Evolutionary conservation across 1,284 basidiomycete genomes (phyloP), one percentile per base, ranked within the genome.

Genomic region (Pseudozyma sp.): DNA sequence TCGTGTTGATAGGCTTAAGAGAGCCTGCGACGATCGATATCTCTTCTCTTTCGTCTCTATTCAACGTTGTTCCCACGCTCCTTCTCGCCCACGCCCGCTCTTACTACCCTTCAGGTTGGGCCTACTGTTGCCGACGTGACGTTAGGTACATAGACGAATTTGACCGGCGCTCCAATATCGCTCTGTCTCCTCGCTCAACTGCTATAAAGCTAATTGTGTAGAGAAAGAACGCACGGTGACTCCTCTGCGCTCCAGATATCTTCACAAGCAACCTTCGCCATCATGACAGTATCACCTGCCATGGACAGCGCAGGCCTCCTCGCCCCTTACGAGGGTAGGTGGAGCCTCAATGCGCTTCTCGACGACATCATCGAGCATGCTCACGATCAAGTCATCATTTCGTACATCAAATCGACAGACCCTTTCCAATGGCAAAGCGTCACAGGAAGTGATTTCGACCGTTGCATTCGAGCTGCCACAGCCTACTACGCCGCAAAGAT

Each of bases 401-500:
- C 57, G 10, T 63, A 58, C 50, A 62, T 68, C 61, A 66, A 65
- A 47, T 64, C 65, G 1, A 38, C 54, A 42, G 62, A 66, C 3
- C 66, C 66, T 13, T 74, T 74, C 34, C 42, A 74, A 14, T 74
- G 71, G 71, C 62, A 62, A 43, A 54, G 59, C 18, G 35, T 74
- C 52, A 69, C 71, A 2, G 61, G 48, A 1, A 21, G 25, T 4
- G 38, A 59, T 6, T 59, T 74, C 48, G 66, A 74, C 39, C 58
- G 51, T 16, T 65, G 61, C 49, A 44, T 74, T 34, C 49, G 62
- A 38, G 55, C 65, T 16, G 61, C 71, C 3, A 74, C 71, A 8
- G 58, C 62, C 31, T 58, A 74, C 58, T 74, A 74, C 39, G 65
- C 62, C 18, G 1, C 53, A 1, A 49, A 12, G 4, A 63, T 74